A percentile compares a stretch with the other conserved stretches of the same genome.
phyloP scores from a whole-genome alignment of 1,284 basidiomycete genomes.

The Marasmius oreades region DNA sequence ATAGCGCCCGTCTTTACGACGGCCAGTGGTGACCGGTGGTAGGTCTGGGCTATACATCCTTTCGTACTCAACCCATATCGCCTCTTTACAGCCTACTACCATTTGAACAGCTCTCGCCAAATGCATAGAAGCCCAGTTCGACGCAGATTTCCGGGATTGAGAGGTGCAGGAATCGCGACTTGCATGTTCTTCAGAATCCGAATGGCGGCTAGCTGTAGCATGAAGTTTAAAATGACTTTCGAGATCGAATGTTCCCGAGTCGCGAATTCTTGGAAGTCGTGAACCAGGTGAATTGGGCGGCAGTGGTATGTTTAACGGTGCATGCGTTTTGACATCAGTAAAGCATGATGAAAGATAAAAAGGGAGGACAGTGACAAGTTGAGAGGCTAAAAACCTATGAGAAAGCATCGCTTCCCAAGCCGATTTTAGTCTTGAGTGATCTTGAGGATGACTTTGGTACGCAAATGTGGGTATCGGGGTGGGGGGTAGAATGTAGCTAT shows the following conservation, averaged over 20 bases:
- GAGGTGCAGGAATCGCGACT: conserved; percentile 3
- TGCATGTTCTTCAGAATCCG: conserved; percentile 18
- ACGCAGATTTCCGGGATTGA: conserved; percentile 17
- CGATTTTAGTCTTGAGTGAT: conserved; percentile 57
- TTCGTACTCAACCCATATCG: conserved; percentile 63
- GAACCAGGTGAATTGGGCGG: conserved; percentile 42
- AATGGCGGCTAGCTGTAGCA: conserved; percentile 14
- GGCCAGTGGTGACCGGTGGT: conserved; percentile 28
- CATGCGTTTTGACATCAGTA: conserved; percentile 46
- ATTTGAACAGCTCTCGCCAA: conserved; percentile 53
- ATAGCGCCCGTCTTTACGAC: conserved; percentile 26
- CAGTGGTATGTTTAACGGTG: conserved; percentile 50
- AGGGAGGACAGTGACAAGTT: conserved; percentile 57
- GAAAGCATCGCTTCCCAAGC: conserved; percentile 71
- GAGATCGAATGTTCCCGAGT: conserved; percentile 16
- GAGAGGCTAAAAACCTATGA: conserved; percentile 51
- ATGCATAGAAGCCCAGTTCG: conserved; percentile 57
- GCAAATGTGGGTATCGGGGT: conserved; percentile 1
- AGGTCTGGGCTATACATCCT: conserved; percentile 41
- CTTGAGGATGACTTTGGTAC: conserved; percentile 40
- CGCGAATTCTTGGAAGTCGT: background rate
- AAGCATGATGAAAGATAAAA: conserved; percentile 66
- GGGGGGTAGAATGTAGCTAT: conserved; percentile 15
- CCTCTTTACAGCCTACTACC: conserved; percentile 60
- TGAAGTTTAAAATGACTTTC: conserved; percentile 20